Percentiles rank a stretch among this genome's conserved stretches.
phyloP scores from a whole-genome alignment of 2,329 filamentous ascomycete genomes.

The Trichoderma sp. region DNA sequence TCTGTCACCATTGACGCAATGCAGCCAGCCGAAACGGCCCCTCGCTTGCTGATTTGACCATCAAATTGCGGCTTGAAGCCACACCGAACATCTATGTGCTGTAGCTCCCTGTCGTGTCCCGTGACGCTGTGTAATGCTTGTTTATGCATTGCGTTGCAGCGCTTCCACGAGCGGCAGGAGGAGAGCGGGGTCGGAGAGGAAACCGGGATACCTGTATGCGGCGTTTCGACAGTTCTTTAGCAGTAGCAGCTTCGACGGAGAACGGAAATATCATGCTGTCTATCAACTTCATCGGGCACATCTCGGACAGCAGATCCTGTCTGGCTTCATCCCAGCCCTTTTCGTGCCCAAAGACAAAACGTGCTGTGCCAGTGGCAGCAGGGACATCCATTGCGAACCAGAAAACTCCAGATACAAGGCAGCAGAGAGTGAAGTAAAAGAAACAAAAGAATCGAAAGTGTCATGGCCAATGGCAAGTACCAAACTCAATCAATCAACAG shows the following conservation, averaged over 20 bases:
- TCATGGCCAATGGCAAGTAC: conserved; percentile 3
- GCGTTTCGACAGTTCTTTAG: too few relatives aligned
- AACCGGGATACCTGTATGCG: too few relatives aligned
- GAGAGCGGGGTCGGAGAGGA: too few relatives aligned
- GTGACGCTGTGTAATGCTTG: too few relatives aligned
- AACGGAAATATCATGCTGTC: conserved; percentile 4
- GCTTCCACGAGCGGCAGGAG: not conserved
- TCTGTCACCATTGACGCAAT: not conserved
- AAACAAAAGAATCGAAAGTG: not conserved
- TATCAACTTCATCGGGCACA: conserved; percentile 7
- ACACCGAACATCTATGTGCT: too few relatives aligned
- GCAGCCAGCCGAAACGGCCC: not conserved
- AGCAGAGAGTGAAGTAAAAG: not conserved
- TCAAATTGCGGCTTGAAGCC: too few relatives aligned
- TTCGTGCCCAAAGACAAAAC: not conserved
- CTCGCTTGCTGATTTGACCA: not conserved
- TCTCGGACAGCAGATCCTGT: not conserved
- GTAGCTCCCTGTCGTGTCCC: too few relatives aligned
- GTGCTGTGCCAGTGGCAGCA: not conserved
- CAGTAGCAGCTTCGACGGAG: not conserved
- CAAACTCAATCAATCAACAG: not conserved
- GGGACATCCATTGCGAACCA: conserved; percentile 1
- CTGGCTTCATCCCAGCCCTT: not conserved
- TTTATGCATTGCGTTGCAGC: not conserved
- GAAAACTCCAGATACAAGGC: not conserved